Evolutionary conservation across 305 asterid genomes (phyloP), one percentile per base, ranked within the genome.

Genomic region (Ruellia speciosa): DNA sequence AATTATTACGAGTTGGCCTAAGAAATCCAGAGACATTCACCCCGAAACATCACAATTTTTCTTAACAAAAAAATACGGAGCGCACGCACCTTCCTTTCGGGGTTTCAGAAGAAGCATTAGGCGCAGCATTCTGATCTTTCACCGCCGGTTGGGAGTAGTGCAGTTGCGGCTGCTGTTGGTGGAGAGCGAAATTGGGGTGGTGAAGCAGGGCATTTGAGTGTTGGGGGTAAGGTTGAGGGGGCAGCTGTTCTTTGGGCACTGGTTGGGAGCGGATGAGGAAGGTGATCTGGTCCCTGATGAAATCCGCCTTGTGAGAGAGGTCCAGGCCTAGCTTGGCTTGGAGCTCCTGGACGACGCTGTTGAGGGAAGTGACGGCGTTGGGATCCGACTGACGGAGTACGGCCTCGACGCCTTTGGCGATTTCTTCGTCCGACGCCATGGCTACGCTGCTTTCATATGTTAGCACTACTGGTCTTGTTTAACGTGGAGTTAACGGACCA

Each of bases 361-460:
- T 79, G 54, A 83, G 74, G 9, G 92, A 76, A 10, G 85, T 80
- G 52, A 43, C 49, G 49, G 49, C 15, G 14, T 43, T n/a, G 16
- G 49, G 49, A 3, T 43, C 49, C 16, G 49, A 70, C 65, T 84
- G 79, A 66, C 88, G 85, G 76, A 84, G 84, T 60, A 81, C 69
- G 15, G 62, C 52, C 81, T 84, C 88, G 7, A 81, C 84, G 6
- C 75, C 83, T 56, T 71, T 52, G 59, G 89, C 85, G 63, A 84
- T 81, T 77, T 81, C 94, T 58, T 73, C 77, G 73, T 84, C 89
- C 65, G 89, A 72, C 69, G 49, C 87, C 87, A 84, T 81, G 54
- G 67, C 49, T 52, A 24, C 31, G 31, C 31, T 24, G 31, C n/a
- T n/a, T n/a, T n/a, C n/a, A n/a, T n/a, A n/a, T n/a, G 31, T 24